Evolutionary conservation across 2,329 filamentous ascomycete species (phyloP), one percentile per base, ranked within the genome.

Genomic region (Trichoderma sp.): DNA sequence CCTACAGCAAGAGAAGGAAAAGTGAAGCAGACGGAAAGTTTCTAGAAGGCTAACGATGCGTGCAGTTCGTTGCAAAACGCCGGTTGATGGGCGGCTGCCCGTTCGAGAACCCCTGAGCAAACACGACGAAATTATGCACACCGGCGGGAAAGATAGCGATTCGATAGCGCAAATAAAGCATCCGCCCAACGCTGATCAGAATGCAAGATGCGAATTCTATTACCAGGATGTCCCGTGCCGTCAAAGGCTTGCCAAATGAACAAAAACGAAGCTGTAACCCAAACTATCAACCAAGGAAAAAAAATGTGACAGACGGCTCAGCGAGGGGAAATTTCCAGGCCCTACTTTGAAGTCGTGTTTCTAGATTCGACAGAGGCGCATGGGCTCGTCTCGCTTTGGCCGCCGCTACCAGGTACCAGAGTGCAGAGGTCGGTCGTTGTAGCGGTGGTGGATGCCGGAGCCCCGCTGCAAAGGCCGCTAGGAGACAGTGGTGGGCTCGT

Each of bases 81-180:
- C 59, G 52, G 59, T 49, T 37, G 64, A 43, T 43, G 58, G 64
- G 33, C 64, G 37, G 59, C 57, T 68, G 66, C 57, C 66, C 58
- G 58, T 55, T 71, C 67, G 70, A 76, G 69, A 71, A 69, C 75
- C 75, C 75, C 75, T 76, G 75, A 77, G 73, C 70, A 76, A 75
- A 77, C 74, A 75, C 73, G 72, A 53, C 37, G 35, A 62, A 61
- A 62, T 56, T 68, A 68, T 63, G 58, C 49, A 63, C 58, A 14
- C 65, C 35, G 33, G 68, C 21, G 62, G 43, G 57, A 60, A 65
- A 62, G 57, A 68, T 68, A 64, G 69, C 58, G 64, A 68, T 68
- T 49, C 59, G 69, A 70, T 64, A 58, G 69, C 40, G 69, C 58
- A 68, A 68, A 68, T 59, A 65, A 61, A 60, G 43, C 61, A 66